These are phyloP conservation scores for Mrakia blollopis DNA, from an alignment of 768 basidiomycete species.

Conservation along the genomic window DNA sequence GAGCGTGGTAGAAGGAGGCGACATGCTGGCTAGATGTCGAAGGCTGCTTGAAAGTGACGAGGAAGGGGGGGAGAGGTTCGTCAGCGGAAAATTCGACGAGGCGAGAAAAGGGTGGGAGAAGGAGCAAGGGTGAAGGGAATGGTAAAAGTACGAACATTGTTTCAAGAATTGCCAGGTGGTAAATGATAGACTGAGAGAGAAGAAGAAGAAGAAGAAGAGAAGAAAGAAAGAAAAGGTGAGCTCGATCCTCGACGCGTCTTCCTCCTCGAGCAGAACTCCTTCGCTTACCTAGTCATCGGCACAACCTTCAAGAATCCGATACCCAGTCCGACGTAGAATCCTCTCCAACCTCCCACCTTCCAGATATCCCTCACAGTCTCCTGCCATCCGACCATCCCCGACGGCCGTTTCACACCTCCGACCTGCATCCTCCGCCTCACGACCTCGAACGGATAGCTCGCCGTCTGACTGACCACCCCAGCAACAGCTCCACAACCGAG, in stretches of 20 bases:
- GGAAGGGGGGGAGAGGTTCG: background rate
- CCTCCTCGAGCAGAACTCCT: too few relatives aligned
- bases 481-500: constrained; percentile 78
- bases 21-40: constrained; percentile 10
- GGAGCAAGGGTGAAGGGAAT: constrained; percentile 49
- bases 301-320: constrained; percentile 92
- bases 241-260: background rate
- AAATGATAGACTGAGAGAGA: constrained; percentile 26
- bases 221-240: too few relatives aligned
- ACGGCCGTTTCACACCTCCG: constrained; percentile 70
- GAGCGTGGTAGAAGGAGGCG: background rate
- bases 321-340: constrained; percentile 84
- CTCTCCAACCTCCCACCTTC: constrained; percentile 65
- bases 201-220: background rate
- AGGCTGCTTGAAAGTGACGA: background rate
- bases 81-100: constrained; percentile 40
- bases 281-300: constrained; percentile 67
- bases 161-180: constrained; percentile 34
- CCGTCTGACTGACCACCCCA: constrained; percentile 78
- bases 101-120: constrained; percentile 78
- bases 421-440: constrained; percentile 91
- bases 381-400: constrained; percentile 69
- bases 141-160: constrained; percentile 14
- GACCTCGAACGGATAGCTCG: constrained; percentile 91
- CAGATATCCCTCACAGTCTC: constrained; percentile 72